These are phyloP conservation scores for Brassica nigra DNA, from an alignment of 345 rosid genomes.

Conservation along the genomic window DNA sequence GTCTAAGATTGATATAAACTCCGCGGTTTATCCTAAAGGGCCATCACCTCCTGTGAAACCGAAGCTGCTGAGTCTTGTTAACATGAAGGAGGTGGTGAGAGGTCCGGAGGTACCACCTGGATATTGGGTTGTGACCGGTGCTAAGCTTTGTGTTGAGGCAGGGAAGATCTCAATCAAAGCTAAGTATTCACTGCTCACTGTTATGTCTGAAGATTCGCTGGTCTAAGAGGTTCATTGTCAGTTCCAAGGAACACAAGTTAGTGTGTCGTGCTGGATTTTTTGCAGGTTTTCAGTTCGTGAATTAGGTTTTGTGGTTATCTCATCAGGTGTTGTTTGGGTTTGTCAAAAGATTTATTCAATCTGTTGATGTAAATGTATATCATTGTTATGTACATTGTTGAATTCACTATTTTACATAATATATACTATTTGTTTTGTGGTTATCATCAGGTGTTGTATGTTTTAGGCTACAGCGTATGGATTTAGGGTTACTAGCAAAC, in stretches of 20 bases:
- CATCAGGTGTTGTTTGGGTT: neutral
- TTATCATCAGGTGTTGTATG: neutral
- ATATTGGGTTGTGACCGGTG: neutral
- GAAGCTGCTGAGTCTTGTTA: neutral
- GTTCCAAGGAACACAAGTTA: neutral
- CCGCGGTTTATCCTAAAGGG: neutral
- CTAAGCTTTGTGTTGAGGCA: neutral
- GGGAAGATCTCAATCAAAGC: neutral
- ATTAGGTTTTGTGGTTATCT: neutral
- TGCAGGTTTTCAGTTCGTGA: neutral
- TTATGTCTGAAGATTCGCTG: neutral
- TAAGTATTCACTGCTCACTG: neutral
- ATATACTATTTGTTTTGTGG: neutral
- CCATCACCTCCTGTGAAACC: neutral
- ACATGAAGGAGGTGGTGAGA: neutral
- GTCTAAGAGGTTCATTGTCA: neutral
- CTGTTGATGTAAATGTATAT: neutral
- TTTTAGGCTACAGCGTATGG: neutral
- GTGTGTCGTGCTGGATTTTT: neutral
- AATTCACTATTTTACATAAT: slow-evolving; percentile 3
- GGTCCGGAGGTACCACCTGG: neutral
- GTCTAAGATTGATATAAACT: neutral
- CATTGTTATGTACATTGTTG: slow-evolving; percentile 29
- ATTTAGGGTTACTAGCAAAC: neutral
- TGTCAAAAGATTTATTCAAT: neutral